These are phyloP conservation scores for Apiospora aurea DNA, from an alignment of 2,329 filamentous ascomycete species.

Conservation along the genomic window DNA sequence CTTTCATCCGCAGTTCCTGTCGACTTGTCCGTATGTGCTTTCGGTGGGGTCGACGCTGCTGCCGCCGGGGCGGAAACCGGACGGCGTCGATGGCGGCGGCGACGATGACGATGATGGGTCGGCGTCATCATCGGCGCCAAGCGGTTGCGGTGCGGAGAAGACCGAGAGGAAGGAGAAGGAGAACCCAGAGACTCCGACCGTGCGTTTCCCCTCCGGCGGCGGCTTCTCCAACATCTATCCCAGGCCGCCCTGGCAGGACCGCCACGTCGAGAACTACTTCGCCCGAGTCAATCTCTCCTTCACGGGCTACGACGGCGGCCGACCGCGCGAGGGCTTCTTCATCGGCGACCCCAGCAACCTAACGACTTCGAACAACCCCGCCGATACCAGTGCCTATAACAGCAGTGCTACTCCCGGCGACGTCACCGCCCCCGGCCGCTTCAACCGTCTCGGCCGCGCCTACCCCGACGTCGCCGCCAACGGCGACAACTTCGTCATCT, in stretches of 20 bases:
- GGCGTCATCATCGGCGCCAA: neutral
- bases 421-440: slow-evolving; percentile 35
- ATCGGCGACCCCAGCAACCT: neutral
- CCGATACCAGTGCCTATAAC: neutral
- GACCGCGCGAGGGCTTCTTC: neutral
- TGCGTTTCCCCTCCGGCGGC: slow-evolving; percentile 39
- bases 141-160: neutral
- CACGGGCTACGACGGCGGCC: slow-evolving; percentile 40
- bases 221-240: slow-evolving; percentile 46
- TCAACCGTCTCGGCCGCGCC: slow-evolving; percentile 52
- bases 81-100: neutral
- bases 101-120: neutral
- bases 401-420: too few relatives aligned
- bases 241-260: slow-evolving; percentile 39
- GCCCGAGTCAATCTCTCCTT: slow-evolving; percentile 36
- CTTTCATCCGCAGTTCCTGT: slow-evolving; percentile 56
- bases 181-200: slow-evolving; percentile 23
- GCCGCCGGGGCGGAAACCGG: slow-evolving; percentile 23
- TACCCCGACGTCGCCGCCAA: slow-evolving; percentile 58
- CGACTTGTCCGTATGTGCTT: slow-evolving; percentile 59
- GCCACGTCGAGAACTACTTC: slow-evolving; percentile 38
- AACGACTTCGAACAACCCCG: too few relatives aligned
- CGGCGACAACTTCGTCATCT: slow-evolving; percentile 45
- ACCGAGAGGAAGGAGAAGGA: slow-evolving; percentile 24
- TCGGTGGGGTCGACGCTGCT: slow-evolving; percentile 49